These are phyloP conservation scores for Ottelia alismoides DNA, from an alignment of 106 monocot species.

Conservation along the genomic window DNA sequence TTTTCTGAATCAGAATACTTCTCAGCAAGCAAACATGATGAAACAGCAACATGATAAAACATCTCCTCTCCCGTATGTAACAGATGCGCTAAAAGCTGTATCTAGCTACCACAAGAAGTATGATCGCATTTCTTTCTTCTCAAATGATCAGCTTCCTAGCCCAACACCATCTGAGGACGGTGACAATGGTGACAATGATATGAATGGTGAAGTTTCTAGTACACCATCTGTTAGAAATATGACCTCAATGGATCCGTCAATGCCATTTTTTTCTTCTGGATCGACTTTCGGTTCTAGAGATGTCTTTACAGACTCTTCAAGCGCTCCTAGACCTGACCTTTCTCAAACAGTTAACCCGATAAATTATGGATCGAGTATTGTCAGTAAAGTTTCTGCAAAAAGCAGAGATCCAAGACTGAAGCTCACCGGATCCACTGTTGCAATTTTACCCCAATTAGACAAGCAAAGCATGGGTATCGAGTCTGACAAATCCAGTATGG, in stretches of 20 bases:
- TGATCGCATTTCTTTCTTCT: slow-evolving; percentile 26
- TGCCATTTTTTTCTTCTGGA: slow-evolving; percentile 3
- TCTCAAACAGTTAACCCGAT: slow-evolving; percentile 6
- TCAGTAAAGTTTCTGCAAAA: slow-evolving; percentile 31
- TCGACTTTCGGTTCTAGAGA: slow-evolving; percentile 4
- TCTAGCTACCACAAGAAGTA: slow-evolving; percentile 83
- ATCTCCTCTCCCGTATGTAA: slow-evolving; percentile 29
- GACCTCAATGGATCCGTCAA: background rate
- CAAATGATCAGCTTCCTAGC: slow-evolving; percentile 54
- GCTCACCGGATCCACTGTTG: slow-evolving; percentile 27
- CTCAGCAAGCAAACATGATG: slow-evolving; percentile 4
- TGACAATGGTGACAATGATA: slow-evolving; percentile 29
- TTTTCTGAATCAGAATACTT: slow-evolving; percentile 16
- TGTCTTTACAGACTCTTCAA: slow-evolving; percentile 1
- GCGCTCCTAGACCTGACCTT: slow-evolving; percentile 4
- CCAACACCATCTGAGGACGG: slow-evolving; percentile 92
- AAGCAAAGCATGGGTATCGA: background rate
- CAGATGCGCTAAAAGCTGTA: slow-evolving; percentile 67
- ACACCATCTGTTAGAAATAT: slow-evolving; percentile 7
- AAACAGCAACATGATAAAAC: slow-evolving; percentile 7
- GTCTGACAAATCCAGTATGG: slow-evolving; percentile 1
- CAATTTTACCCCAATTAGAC: slow-evolving; percentile 6
- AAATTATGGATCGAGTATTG: slow-evolving; percentile 6
- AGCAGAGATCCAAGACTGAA: slow-evolving; percentile 86
- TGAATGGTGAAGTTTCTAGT: slow-evolving; percentile 63